Evolutionary conservation across 345 rosid species (phyloP), one percentile per base, ranked within the genome.

Genomic region (Heritiera littoralis): DNA sequence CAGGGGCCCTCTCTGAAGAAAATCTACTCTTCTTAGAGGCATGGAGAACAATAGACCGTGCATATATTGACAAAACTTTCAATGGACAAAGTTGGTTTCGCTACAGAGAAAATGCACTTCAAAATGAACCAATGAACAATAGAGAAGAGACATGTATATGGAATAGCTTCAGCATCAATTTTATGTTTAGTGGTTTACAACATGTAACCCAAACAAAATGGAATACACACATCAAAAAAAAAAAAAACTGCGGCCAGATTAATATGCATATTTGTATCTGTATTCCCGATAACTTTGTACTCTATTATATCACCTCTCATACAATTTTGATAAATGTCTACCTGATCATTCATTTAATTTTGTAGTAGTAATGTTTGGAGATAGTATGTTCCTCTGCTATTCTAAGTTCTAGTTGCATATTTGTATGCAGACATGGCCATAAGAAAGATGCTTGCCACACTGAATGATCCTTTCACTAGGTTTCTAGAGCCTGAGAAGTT

Each of bases 1-100:
- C 75, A 89, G 99, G 90, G 93, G 97, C 95, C 30, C 90, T 93
- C 46, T 90, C 79, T 55, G 96, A 95, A 77, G 97, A 92, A 83
- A 95, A 92, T 86, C 91, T 92, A 72, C 89, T 95, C 63, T 95
- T 95, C 83, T 72, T 95, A 28, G 99, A 95, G 82, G 99, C 99
- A 74, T 95, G 99, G 98, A 92, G 99, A 77, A 91, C 96, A 13
- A 92, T 95, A 82, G 99, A 93, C 80, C 97, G 97, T 48, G 97
- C 99, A 0, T 95, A 90, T 79, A 80, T 93, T 17, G 99, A 95
- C 81, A 95, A 95, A 80, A 89, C 88, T 61, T 95, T 95, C 79
- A 95, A 95, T 79, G 99, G 97, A 9, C 99, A 95, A 82, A 92
- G 96, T 84, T 93, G 99, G 99, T 95, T 95, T 86, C 93, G 94